A percentile compares a stretch with the other conserved stretches of the same genome.
Conservation (phyloP, 345 rosid genomes). For the Cochlearia excelsa region DNA sequence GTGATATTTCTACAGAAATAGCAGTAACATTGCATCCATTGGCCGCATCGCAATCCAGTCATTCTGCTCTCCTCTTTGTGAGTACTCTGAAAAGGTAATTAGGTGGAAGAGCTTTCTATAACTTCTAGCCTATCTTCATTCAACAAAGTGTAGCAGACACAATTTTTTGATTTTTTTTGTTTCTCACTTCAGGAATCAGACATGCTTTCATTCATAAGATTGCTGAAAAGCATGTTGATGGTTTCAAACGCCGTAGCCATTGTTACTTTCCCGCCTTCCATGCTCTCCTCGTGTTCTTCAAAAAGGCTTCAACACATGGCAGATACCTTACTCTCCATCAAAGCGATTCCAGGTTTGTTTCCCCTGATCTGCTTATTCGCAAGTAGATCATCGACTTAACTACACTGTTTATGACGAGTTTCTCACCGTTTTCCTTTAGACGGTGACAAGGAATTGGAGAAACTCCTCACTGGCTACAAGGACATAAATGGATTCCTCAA, state of each 20-base stretch:
- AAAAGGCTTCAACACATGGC: slow-evolving; percentile 90
- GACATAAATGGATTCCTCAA: slow-evolving; percentile 91
- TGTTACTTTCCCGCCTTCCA: slow-evolving; percentile 67
- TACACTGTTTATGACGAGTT: slow-evolving; percentile 1
- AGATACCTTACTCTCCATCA: slow-evolving; percentile 79
- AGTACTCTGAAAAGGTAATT: slow-evolving; percentile 59
- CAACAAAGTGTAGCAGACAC: background rate
- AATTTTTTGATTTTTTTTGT: background rate
- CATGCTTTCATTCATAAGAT: slow-evolving; percentile 74
- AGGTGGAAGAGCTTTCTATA: slow-evolving; percentile 20
- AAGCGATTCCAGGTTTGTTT: slow-evolving; percentile 69
- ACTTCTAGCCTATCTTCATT: slow-evolving; percentile 7
- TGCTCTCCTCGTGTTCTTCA: slow-evolving; percentile 62
- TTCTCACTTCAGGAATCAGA: slow-evolving; percentile 66
- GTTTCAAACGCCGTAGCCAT: slow-evolving; percentile 81
- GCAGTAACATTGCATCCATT: slow-evolving; percentile 42
- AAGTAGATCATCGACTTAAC: background rate
- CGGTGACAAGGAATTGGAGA: slow-evolving; percentile 77
- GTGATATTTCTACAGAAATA: slow-evolving; percentile 47
- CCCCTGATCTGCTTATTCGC: slow-evolving; percentile 13
- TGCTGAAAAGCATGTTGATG: slow-evolving; percentile 66
- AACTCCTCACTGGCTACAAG: slow-evolving; percentile 81
- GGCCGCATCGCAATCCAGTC: slow-evolving; percentile 89
- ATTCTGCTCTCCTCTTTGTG: slow-evolving; percentile 84
- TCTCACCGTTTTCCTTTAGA: slow-evolving; percentile 37